Conservation (phyloP, 2,329 filamentous ascomycete species). For the Neofusicoccum sp. region DNA sequence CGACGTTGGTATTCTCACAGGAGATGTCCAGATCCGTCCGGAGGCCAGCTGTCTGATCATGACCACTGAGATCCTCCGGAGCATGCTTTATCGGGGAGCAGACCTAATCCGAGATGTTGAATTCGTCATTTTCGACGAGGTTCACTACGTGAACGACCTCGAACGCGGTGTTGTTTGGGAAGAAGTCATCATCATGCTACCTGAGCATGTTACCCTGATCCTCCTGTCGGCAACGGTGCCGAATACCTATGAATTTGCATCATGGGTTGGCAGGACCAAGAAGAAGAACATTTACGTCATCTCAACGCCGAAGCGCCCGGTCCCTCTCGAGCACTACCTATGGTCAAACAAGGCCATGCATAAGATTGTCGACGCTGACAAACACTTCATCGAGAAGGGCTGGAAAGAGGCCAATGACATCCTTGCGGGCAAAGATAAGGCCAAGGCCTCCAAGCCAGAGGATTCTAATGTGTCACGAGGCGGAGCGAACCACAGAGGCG, state of each 20-base stretch:
- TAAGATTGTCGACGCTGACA: slow-evolving; percentile 92
- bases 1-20: slow-evolving; percentile 94
- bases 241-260: slow-evolving; percentile 96
- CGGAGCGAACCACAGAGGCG: slow-evolving; percentile 44
- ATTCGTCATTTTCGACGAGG: slow-evolving; percentile 98
- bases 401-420: slow-evolving; percentile 92
- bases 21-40: slow-evolving; percentile 95
- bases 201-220: slow-evolving; percentile 94
- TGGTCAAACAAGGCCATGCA: slow-evolving; percentile 92
- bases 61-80: slow-evolving; percentile 96
- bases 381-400: slow-evolving; percentile 84
- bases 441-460: slow-evolving; percentile 57
- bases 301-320: slow-evolving; percentile 90
- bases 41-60: slow-evolving; percentile 98
- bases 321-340: slow-evolving; percentile 91
- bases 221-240: slow-evolving; percentile 93
- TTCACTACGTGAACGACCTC: slow-evolving; percentile 96
- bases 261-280: slow-evolving; percentile 96
- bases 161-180: slow-evolving; percentile 98
- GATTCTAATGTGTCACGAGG: slow-evolving; percentile 53
- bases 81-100: slow-evolving; percentile 95
- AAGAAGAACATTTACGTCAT: slow-evolving; percentile 99
- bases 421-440: slow-evolving; percentile 77
- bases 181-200: slow-evolving; percentile 99
- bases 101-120: slow-evolving; percentile 96